Percentiles rank a stretch among this genome's conserved stretches.
Evolutionary conservation across 768 basidiomycete species (phyloP).

Genomic region (Tulasnella calospora): DNA sequence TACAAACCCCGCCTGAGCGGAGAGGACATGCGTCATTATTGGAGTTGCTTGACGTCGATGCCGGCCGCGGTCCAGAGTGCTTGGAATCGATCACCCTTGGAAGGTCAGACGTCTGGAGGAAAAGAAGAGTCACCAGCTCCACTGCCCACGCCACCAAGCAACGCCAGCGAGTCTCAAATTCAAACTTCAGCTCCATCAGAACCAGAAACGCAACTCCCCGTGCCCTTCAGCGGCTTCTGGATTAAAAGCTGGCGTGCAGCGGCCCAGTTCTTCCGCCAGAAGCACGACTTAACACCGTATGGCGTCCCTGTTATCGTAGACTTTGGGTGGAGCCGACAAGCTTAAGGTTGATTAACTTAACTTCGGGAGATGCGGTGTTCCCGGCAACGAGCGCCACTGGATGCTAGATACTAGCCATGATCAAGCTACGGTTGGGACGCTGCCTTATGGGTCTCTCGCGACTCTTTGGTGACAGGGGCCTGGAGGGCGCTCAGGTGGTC

Average conservation of each 20-base stretch:
- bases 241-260: constrained; percentile 9
- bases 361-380: neutral
- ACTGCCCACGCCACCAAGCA: neutral
- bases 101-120: neutral
- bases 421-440: neutral
- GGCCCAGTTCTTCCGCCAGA: constrained; percentile 38
- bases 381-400: neutral
- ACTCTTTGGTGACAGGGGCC: neutral
- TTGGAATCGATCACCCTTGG: neutral
- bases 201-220: constrained; percentile 24
- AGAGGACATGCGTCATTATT: neutral
- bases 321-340: constrained; percentile 42
- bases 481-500: neutral
- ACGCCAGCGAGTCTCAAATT: neutral
- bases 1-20: neutral
- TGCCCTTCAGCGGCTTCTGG: constrained; percentile 29
- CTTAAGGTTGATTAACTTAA: neutral
- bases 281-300: constrained; percentile 68
- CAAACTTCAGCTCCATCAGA: neutral
- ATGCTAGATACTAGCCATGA: neutral
- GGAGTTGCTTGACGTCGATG: neutral
- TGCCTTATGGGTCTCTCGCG: neutral
- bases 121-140: constrained; percentile 3
- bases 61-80: neutral
- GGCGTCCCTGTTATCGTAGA: constrained; percentile 71